Conservation (phyloP, 2,329 filamentous ascomycete genomes). For the Pseudocercospora macadamiae region DNA sequence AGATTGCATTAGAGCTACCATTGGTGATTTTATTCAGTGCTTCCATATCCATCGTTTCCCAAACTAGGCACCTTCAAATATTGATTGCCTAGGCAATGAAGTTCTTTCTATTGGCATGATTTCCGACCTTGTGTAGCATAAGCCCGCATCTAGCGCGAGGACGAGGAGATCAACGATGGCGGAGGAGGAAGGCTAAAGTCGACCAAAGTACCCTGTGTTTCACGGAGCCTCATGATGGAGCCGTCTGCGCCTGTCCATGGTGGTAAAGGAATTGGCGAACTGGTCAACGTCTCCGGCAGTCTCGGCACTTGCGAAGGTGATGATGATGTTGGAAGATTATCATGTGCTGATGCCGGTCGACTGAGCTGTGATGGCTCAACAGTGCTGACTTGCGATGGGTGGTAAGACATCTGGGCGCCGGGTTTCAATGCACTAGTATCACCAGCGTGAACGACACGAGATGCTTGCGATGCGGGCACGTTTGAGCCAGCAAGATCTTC, state of each 20-base stretch:
- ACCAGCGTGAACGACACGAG: no score
- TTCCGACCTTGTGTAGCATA: no score
- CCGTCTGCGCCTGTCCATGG: neutral
- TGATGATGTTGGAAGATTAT: neutral
- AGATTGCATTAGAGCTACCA: no score
- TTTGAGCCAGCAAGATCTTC: neutral
- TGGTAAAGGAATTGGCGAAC: conserved; percentile 23
- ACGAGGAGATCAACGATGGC: neutral
- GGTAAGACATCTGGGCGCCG: no score
- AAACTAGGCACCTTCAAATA: no score
- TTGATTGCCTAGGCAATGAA: no score
- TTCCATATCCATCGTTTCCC: no score
- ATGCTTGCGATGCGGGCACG: no score
- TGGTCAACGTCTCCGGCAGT: conserved; percentile 13
- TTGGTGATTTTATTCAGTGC: no score
- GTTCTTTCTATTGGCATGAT: no score
- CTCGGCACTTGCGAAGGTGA: neutral
- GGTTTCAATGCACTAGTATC: no score
- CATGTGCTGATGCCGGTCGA: neutral
- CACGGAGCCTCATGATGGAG: neutral
- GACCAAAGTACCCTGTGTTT: neutral
- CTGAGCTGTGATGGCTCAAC: conserved; percentile 16
- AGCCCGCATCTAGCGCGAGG: neutral
- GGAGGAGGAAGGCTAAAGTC: conserved; percentile 7
- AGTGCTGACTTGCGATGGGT: conserved; percentile 15